A percentile compares a stretch with the other conserved stretches of the same genome.
Conservation (phyloP, 2,329 filamentous ascomycete genomes). For the Teratosphaeria destructans region DNA sequence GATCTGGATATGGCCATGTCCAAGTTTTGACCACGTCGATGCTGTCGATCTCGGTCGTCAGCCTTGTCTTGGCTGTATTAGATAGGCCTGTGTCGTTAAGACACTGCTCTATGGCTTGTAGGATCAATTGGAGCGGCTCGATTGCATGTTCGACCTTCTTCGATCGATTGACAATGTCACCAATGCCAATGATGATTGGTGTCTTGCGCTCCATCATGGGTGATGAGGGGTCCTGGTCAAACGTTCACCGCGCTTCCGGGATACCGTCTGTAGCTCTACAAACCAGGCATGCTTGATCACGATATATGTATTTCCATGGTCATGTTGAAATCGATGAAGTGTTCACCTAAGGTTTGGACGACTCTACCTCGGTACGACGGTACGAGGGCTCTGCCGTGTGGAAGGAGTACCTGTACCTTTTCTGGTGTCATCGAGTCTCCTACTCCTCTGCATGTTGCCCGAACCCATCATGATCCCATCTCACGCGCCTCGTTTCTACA, state of each 20-base stretch:
- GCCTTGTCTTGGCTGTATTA: slow-evolving; percentile 14
- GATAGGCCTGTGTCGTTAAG: slow-evolving; percentile 39
- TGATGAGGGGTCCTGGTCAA: not conserved
- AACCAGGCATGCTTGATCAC: not conserved
- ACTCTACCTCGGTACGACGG: not conserved
- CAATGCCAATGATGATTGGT: slow-evolving; percentile 54
- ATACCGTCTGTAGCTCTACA: not conserved
- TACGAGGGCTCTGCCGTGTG: not conserved
- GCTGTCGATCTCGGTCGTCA: slow-evolving; percentile 45
- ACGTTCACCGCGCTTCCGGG: not conserved
- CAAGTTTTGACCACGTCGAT: slow-evolving; percentile 52
- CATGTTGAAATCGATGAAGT: not conserved
- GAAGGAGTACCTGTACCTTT: not conserved
- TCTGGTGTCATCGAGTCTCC: too few species aligned
- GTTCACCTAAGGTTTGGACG: not conserved
- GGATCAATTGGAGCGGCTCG: slow-evolving; percentile 51
- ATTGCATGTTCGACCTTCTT: slow-evolving; percentile 41
- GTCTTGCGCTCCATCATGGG: slow-evolving; percentile 8
- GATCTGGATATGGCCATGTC: slow-evolving; percentile 55
- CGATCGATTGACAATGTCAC: slow-evolving; percentile 51
- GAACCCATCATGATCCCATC: too few species aligned
- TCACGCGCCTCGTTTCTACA: too few species aligned
- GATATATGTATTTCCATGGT: not conserved
- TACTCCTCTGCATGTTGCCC: too few species aligned
- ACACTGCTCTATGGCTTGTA: slow-evolving; percentile 44